Evolutionary conservation across 306 rosid species (phyloP).

Genomic region (Quercus berberidifolia): DNA sequence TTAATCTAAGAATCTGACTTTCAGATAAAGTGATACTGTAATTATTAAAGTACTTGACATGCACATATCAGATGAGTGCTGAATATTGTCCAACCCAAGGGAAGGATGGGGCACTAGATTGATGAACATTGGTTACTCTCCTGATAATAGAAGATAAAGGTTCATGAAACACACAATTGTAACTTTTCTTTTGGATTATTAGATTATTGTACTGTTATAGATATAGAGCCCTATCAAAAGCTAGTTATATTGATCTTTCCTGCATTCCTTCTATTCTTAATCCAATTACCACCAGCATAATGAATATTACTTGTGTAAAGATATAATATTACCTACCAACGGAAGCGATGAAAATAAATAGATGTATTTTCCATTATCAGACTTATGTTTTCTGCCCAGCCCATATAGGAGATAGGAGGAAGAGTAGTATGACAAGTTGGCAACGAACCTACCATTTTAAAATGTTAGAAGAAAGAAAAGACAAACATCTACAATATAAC

Average conservation of each 20-base stretch:
- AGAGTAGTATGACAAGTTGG: not conserved
- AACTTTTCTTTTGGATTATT: too few relatives aligned
- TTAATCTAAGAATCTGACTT: too few relatives aligned
- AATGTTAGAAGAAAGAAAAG: conserved; percentile 17
- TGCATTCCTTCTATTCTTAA: not conserved
- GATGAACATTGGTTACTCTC: too few relatives aligned
- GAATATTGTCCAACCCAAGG: too few relatives aligned
- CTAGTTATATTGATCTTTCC: not conserved
- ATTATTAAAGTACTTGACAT: too few relatives aligned
- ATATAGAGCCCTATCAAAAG: not conserved
- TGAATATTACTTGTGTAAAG: not conserved
- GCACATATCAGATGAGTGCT: too few relatives aligned
- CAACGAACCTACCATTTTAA: conserved; percentile 14
- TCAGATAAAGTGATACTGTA: too few relatives aligned
- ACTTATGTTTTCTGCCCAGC: conserved; percentile 34
- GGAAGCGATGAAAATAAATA: not conserved
- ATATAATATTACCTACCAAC: not conserved
- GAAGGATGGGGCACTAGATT: too few relatives aligned
- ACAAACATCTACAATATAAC: conserved; percentile 18
- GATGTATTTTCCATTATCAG: conserved; percentile 14
- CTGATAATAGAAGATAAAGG: too few relatives aligned
- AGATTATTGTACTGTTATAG: too few relatives aligned
- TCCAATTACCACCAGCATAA: not conserved
- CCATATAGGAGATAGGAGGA: conserved; percentile 19
- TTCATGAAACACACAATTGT: not conserved